Base-by-base conservation (phyloP, 352 stramenopile genomes). In the Peronospora belbahrii region DNA sequence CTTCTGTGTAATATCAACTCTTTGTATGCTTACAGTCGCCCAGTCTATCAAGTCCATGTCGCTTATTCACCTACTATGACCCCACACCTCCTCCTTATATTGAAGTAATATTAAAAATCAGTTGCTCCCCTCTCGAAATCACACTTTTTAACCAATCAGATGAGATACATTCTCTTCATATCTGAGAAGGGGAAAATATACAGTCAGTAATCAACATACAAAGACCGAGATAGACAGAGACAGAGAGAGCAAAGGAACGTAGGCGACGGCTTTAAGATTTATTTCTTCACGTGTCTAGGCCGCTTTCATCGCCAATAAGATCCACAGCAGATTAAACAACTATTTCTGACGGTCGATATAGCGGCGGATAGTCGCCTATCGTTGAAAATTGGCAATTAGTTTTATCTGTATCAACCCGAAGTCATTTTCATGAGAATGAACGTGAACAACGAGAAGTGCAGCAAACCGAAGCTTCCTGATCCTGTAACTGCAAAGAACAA, bases 321-420 rank as follows among this genome's bases (percentile, higher is more conserved):
- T n/a, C n/a, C n/a, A n/a, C n/a, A n/a, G n/a, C n/a, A n/a, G n/a
- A n/a, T n/a, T n/a, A n/a, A n/a, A n/a, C n/a, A n/a, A n/a, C n/a
- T n/a, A n/a, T n/a, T n/a, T n/a, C n/a, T n/a, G n/a, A n/a, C n/a
- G n/a, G n/a, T n/a, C 42, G 31, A 57, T 57, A 5, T 19, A 57
- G 41, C 39, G 43, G 28, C 35, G 47, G 31, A 53, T 22, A 11
- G 30, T 13, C 45, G 31, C 56, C 31, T 18, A 25, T 44, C 27
- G 43, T 45, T 51, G 56, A 65, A 34, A 57, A 62, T 55, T 42
- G 46, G 37, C 52, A 46, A 51, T 66, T 62, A n/a, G n/a, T n/a
- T n/a, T n/a, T n/a, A n/a, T 47, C 28, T 59, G 24, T 46, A 62
- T 14, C 37, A 43, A 41, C 41, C 41, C 7, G 57, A 44, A 30